Conservation (phyloP, 192 early-diverging fungal genomes). For the Mortierella alpina region DNA sequence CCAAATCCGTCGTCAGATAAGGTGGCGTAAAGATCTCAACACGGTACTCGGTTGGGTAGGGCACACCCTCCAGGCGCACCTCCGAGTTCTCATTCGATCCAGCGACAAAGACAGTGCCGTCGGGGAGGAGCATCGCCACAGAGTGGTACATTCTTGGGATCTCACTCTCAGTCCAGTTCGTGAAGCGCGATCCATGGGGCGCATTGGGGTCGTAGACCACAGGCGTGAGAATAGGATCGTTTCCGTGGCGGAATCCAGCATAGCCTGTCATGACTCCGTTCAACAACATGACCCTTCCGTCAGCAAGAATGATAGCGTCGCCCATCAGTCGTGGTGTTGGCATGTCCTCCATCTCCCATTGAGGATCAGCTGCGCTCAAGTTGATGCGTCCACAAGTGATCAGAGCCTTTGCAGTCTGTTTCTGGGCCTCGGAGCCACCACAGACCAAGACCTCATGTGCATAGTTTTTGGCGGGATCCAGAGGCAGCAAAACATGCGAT, state of each 20-base stretch:
- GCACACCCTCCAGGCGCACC: slow-evolving; percentile 29
- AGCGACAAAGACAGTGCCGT: slow-evolving; percentile 52
- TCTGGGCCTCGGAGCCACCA: slow-evolving; percentile 61
- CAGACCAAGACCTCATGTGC: slow-evolving; percentile 68
- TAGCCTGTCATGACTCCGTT: slow-evolving; percentile 72
- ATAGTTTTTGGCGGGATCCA: slow-evolving; percentile 67
- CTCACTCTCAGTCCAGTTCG: slow-evolving; percentile 49
- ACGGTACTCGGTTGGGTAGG: slow-evolving; percentile 63
- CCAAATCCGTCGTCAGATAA: slow-evolving; percentile 56
- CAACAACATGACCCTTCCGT: slow-evolving; percentile 69
- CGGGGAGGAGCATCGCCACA: slow-evolving; percentile 57
- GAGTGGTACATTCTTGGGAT: slow-evolving; percentile 77
- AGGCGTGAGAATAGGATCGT: slow-evolving; percentile 63
- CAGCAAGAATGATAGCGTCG: slow-evolving; percentile 61
- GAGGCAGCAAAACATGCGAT: slow-evolving; percentile 64
- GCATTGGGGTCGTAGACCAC: slow-evolving; percentile 64
- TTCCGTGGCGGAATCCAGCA: slow-evolving; percentile 62
- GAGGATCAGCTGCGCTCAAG: slow-evolving; percentile 49
- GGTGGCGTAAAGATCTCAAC: slow-evolving; percentile 67
- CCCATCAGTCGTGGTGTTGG: slow-evolving; percentile 61
- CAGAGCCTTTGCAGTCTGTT: slow-evolving; percentile 40
- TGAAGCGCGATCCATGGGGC: slow-evolving; percentile 57
- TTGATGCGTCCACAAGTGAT: slow-evolving; percentile 63
- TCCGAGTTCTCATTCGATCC: slow-evolving; percentile 53
- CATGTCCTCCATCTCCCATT: slow-evolving; percentile 67